Evolutionary conservation across 495 filamentous ascomycete genomes (phyloP).

Genomic region (Evansstolkia leycettana): DNA sequence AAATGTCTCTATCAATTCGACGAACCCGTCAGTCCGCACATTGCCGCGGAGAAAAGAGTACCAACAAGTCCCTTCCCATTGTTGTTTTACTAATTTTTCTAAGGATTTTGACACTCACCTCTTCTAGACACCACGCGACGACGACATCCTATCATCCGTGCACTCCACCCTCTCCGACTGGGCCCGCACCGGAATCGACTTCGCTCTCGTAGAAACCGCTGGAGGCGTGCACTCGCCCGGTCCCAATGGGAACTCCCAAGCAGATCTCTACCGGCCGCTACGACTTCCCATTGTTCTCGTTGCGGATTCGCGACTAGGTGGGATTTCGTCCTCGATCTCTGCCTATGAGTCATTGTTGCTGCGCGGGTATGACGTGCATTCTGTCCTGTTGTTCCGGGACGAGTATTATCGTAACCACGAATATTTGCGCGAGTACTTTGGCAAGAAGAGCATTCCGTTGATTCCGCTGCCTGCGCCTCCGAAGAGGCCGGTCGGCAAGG

Average conservation of each 20-base stretch:
- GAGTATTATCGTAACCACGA: constrained; percentile 48
- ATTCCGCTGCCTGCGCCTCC: constrained; percentile 43
- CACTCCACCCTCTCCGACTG: constrained; percentile 31
- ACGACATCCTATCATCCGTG: constrained; percentile 33
- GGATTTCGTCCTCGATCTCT: constrained; percentile 62
- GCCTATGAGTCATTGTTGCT: constrained; percentile 62
- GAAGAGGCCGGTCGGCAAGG: constrained; percentile 11
- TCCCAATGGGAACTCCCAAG: constrained; percentile 62
- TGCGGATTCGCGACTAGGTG: constrained; percentile 57
- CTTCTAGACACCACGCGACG: constrained; percentile 36
- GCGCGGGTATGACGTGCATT: constrained; percentile 61
- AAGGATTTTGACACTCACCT: too few species aligned
- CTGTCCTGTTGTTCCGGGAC: constrained; percentile 51
- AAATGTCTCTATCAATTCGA: constrained; percentile 56
- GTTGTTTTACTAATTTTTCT: too few species aligned
- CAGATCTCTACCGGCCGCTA: constrained; percentile 59
- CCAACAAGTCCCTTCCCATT: too few species aligned
- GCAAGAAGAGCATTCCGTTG: constrained; percentile 40
- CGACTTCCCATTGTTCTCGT: constrained; percentile 61
- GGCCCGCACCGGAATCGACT: constrained; percentile 21
- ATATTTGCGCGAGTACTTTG: constrained; percentile 53
- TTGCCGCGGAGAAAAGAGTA: constrained; percentile 49
- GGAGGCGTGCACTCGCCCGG: constrained; percentile 65
- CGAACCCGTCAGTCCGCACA: constrained; percentile 61
- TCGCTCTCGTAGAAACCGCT: constrained; percentile 60